Evolutionary conservation across 768 basidiomycete genomes (phyloP), one percentile per base, ranked within the genome.

Genomic region (Boletus edulis): DNA sequence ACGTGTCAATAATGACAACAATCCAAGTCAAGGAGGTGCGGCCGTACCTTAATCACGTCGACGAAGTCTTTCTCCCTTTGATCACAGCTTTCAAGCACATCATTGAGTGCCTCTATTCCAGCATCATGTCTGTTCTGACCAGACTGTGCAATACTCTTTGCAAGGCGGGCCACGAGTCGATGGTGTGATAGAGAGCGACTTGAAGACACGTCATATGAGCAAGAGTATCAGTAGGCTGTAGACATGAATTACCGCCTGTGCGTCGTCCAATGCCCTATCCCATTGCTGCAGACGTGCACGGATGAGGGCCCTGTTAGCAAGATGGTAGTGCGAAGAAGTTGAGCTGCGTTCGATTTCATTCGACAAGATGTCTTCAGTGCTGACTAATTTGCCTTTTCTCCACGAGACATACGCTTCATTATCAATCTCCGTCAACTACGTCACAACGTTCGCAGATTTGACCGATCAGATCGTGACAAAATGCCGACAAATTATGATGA

Each of bases 291-390:
- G 17, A 5, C 46, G 60, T 14, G 46, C 44, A 9, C 57, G 60
- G 15, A 64, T 14, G 8, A 64, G 42, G 15, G 63, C 57, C 22
- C 63, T 42, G n/a, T 57, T 63, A 13, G 57, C 57, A 29, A 54
- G 38, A 51, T 48, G 31, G 27, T 44, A 49, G n/a, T 48, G 49
- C 22, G 20, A 40, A 31, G 9, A 20, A 9, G 6, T 40, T 17
- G 37, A 43, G 10, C 15, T 11, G n/a, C 27, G 22, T n/a, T 31
- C 40, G 2, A 66, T 55, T 31, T 64, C 64, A 27, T n/a, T 15
- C 2, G 63, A 66, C 18, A 64, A 13, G 27, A 55, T 43, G 10
- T 49, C 27, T 14, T 66, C 63, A 10, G 61, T 51, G 27, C n/a
- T 49, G 22, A 13, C 11, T 5, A 66, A 35, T 1, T 55, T 51